Evolutionary conservation across 257 asterid genomes (phyloP).

Genomic region (Dorcoceras hygrometricum): DNA sequence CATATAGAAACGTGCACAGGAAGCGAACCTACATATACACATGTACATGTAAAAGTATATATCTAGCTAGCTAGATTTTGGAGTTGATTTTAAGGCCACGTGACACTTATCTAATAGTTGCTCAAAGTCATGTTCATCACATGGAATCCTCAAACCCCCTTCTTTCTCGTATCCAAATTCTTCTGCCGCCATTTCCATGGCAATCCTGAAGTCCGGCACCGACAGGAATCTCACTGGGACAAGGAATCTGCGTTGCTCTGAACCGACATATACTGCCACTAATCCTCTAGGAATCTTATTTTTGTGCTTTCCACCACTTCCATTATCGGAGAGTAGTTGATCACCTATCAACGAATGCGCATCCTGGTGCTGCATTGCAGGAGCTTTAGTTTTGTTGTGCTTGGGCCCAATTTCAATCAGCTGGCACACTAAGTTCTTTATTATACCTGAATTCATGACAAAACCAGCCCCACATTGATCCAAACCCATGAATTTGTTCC

Average conservation of each 20-base stretch:
- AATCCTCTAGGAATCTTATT: slow-evolving; percentile 22
- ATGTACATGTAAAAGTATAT: too few relatives aligned
- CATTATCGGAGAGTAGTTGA: not conserved
- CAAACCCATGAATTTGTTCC: not conserved
- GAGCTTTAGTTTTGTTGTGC: slow-evolving; percentile 11
- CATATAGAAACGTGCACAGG: not conserved
- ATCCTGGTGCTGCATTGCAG: slow-evolving; percentile 6
- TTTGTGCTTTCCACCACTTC: not conserved
- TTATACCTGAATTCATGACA: slow-evolving; percentile 12
- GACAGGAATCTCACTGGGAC: slow-evolving; percentile 23
- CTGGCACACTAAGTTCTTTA: slow-evolving; percentile 16
- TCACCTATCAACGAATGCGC: not conserved
- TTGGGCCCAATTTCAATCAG: slow-evolving; percentile 10
- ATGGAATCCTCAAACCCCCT: slow-evolving; percentile 31
- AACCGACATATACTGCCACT: slow-evolving; percentile 29
- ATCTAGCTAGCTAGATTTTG: not conserved
- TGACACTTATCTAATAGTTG: slow-evolving; percentile 20
- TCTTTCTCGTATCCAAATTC: slow-evolving; percentile 30
- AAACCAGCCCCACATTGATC: not conserved
- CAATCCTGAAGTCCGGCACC: slow-evolving; percentile 20
- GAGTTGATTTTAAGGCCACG: not conserved
- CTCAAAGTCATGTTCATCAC: slow-evolving; percentile 30
- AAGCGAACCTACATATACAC: not conserved
- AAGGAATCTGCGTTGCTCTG: slow-evolving; percentile 19
- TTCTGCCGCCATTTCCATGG: slow-evolving; percentile 23